Evolutionary conservation across 768 basidiomycete species (phyloP), one percentile per base, ranked within the genome.

Genomic region (Hebeloma cylindrosporum): DNA sequence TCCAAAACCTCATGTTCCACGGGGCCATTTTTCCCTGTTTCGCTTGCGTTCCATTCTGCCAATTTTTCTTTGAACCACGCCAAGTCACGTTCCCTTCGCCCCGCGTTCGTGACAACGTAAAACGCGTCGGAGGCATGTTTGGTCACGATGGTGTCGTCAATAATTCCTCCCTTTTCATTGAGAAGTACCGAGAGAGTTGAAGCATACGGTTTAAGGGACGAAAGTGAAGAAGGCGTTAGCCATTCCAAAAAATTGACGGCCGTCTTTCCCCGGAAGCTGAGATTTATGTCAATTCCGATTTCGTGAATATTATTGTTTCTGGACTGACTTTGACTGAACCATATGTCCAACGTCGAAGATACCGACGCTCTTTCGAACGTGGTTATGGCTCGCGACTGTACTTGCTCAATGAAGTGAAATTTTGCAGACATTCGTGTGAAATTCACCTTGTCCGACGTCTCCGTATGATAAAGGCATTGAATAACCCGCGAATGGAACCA

Each of bases 261-360:
- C 7, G 85, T 82, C 20, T 80, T 71, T 3, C 94, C 95, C 18
- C 80, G 82, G 72, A 95, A 93, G 54, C 88, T 93, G 58, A 33
- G n/a, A 46, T n/a, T n/a, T n/a, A n/a, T n/a, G n/a, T n/a, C 48
- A 38, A 26, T 37, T 53, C 37, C 51, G 34, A 23, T 16, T 38
- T 25, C 6, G 10, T 45, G 16, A 21, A 47, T 17, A 11, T 37
- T 34, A 23, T 29, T n/a, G n/a, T n/a, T n/a, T n/a, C n/a, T n/a
- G n/a, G n/a, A n/a, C 78, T 36, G 57, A 93, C 91, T 82, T 86
- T 25, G 83, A 81, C 63, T 98, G 95, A 11, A 98, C 88, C 95
- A 99, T 99, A 66, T 99, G 96, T 16, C 91, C 91, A 20, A 99
- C 96, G 60, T 99, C 96, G 62, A 99, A 99, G 23, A 99, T 72